Conservation (phyloP, 306 rosid species). For the Castanea mollissima region DNA sequence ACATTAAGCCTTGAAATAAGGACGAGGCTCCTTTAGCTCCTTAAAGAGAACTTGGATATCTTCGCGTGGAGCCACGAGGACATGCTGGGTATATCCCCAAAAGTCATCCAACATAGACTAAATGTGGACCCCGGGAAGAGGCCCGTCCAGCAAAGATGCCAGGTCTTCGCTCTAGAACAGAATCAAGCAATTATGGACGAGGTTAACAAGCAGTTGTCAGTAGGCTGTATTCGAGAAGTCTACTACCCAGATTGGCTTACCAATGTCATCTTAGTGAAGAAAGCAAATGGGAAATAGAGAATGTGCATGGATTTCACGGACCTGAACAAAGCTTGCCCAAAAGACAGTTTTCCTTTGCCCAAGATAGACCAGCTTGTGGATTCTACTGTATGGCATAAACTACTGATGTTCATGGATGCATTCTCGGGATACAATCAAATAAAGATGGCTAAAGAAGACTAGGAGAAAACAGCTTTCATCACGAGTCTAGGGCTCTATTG, state of each 20-base stretch:
- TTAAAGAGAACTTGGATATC: no score
- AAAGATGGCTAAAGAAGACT: background rate
- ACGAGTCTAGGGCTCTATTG: background rate
- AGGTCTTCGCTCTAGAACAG: no score
- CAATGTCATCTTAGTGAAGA: background rate
- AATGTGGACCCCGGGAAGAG: no score
- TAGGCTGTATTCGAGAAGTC: background rate
- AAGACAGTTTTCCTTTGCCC: background rate
- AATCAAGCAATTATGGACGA: background rate
- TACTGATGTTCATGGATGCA: background rate
- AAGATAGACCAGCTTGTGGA: background rate
- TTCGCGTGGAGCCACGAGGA: no score
- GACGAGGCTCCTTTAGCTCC: no score
- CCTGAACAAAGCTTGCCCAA: background rate
- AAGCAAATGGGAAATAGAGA: background rate
- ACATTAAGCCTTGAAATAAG: no score
- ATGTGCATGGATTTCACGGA: background rate
- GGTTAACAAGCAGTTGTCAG: background rate
- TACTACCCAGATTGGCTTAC: background rate
- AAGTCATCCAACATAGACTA: no score
- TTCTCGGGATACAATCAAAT: background rate
- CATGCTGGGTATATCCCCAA: no score
- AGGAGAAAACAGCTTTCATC: background rate
- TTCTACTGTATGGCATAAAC: background rate
- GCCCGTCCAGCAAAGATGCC: no score